A percentile compares a stretch with the other conserved stretches of the same genome.
phyloP scores from a whole-genome alignment of 2,329 filamentous ascomycete species.

The Aureobasidium pullulans region DNA sequence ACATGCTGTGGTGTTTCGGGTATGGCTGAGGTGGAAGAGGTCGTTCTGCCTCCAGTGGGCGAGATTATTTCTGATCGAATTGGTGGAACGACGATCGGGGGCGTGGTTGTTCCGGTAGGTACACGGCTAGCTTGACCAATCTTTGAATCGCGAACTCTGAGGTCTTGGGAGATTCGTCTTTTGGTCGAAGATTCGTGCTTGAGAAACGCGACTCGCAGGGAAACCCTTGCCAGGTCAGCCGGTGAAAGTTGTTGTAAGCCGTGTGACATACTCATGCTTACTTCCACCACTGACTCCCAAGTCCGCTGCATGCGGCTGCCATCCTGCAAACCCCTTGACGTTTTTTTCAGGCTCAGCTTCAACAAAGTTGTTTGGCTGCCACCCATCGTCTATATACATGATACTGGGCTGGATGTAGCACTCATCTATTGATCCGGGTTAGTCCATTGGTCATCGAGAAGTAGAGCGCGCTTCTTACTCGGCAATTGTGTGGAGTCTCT shows the following conservation, averaged over 20 bases:
- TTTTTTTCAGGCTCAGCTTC: not conserved
- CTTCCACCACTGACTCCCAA: not conserved
- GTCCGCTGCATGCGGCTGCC: not conserved
- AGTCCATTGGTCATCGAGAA: not conserved
- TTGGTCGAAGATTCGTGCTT: not conserved
- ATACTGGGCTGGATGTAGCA: not conserved
- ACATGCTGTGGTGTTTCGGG: not conserved
- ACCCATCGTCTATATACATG: not conserved
- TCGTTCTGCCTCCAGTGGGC: not conserved
- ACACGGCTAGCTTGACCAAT: not conserved
- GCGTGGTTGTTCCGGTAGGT: not conserved
- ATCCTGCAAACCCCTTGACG: not conserved
- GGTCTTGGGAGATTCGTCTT: not conserved
- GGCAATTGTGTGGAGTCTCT: not conserved
- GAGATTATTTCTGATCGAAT: not conserved
- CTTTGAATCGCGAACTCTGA: not conserved
- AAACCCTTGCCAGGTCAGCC: not conserved
- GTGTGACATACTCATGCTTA: slow-evolving; percentile 1
- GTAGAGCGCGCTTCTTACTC: not conserved
- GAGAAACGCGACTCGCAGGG: not conserved
- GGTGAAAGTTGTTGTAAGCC: not conserved
- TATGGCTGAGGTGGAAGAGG: not conserved
- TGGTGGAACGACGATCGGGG: not conserved
- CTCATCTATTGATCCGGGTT: not conserved
- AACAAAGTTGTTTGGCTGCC: not conserved